phyloP scores from a whole-genome alignment of 208 protist genomes.

The Naegleria fowleri region DNA sequence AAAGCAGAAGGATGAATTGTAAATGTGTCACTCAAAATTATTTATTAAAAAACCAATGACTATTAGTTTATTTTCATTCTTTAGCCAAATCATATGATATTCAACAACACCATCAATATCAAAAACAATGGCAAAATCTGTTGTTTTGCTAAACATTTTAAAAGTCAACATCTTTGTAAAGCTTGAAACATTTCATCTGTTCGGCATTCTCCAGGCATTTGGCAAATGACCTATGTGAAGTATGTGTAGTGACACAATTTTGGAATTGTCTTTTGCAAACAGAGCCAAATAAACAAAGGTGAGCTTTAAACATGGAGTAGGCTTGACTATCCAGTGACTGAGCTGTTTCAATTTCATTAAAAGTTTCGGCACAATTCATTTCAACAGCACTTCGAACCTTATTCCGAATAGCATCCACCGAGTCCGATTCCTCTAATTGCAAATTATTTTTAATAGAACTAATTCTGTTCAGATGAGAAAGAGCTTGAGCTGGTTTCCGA shows the following conservation, averaged over 20 bases:
- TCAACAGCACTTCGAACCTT: background rate
- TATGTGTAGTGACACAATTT: background rate
- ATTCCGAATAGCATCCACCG: background rate
- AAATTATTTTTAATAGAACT: background rate
- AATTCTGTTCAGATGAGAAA: background rate
- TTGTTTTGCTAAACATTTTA: background rate
- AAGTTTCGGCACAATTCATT: background rate
- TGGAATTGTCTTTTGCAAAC: background rate
- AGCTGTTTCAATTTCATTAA: background rate
- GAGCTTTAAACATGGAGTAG: background rate
- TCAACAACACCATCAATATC: too few relatives aligned
- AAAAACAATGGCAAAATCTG: too few relatives aligned
- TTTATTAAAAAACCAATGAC: too few relatives aligned
- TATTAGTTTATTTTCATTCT: too few relatives aligned
- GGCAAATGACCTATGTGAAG: background rate
- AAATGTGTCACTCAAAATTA: too few relatives aligned
- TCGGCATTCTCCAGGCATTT: background rate
- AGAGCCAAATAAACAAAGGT: background rate
- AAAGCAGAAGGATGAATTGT: too few relatives aligned
- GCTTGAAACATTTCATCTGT: background rate
- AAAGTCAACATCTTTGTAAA: constrained; percentile 5
- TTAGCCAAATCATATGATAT: too few relatives aligned
- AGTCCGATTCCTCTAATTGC: background rate
- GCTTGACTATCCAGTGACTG: background rate
- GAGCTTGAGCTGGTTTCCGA: background rate